phyloP scores from a whole-genome alignment of 1,284 basidiomycete species.

The Stereum hirsutum region DNA sequence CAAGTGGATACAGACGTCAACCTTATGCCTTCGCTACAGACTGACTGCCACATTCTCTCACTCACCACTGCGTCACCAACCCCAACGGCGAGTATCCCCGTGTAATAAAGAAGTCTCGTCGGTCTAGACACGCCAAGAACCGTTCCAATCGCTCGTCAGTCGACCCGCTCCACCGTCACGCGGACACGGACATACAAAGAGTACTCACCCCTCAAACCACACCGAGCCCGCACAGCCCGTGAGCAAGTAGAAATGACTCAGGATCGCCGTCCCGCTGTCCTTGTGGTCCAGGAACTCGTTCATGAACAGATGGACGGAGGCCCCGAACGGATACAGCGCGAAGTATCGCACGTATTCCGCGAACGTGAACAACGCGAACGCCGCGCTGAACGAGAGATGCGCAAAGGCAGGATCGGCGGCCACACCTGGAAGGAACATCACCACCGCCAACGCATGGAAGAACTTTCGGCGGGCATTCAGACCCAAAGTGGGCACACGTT shows the following conservation, averaged over 20 bases:
- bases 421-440: slow-evolving; percentile 95
- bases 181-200: too few species aligned
- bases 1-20: too few species aligned
- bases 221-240: slow-evolving; percentile 90
- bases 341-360: slow-evolving; percentile 97
- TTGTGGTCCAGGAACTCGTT: slow-evolving; percentile 95
- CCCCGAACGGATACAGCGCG: slow-evolving; percentile 94
- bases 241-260: slow-evolving; percentile 95
- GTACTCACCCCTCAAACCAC: slow-evolving; percentile 88
- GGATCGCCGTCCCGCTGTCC: slow-evolving; percentile 92
- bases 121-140: slow-evolving; percentile 35
- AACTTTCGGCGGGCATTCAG: slow-evolving; percentile 96
- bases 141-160: slow-evolving; percentile 1
- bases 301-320: slow-evolving; percentile 91
- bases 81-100: slow-evolving; percentile 87
- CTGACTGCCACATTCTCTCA: too few species aligned
- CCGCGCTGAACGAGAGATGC: slow-evolving; percentile 88
- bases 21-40: too few species aligned
- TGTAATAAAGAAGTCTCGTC: slow-evolving; percentile 68
- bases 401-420: slow-evolving; percentile 93
- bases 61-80: slow-evolving; percentile 88
- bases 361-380: slow-evolving; percentile 92
- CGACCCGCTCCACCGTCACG: slow-evolving; percentile 1
- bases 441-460: slow-evolving; percentile 92
- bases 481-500: slow-evolving; percentile 80